These are phyloP conservation scores for Capsella bursapastoris DNA, from an alignment of 345 rosid species.

Conservation along the genomic window DNA sequence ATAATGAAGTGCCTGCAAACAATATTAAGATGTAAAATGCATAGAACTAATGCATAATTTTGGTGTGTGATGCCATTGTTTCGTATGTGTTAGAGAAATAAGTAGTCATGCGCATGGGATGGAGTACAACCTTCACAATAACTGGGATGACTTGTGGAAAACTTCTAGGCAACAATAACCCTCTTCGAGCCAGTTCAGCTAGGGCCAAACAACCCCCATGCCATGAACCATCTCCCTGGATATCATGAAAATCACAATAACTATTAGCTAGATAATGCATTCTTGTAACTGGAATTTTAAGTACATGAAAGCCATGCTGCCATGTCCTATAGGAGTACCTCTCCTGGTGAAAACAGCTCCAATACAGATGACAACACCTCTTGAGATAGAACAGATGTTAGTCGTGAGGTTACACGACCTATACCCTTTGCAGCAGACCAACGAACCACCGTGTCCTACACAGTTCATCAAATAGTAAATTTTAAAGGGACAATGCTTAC, in stretches of 20 bases:
- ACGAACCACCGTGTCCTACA: slow-evolving; percentile 95
- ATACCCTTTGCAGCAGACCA: slow-evolving; percentile 99
- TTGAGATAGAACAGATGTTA: slow-evolving; percentile 80
- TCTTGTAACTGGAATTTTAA: slow-evolving; percentile 10
- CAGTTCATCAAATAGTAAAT: slow-evolving; percentile 19
- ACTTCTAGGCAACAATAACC: slow-evolving; percentile 88
- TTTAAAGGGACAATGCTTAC: slow-evolving; percentile 18
- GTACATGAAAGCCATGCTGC: slow-evolving; percentile 21
- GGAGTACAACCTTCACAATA: slow-evolving; percentile 70
- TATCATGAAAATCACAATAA: slow-evolving; percentile 40
- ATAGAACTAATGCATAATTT: slow-evolving; percentile 8
- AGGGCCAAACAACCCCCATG: slow-evolving; percentile 98
- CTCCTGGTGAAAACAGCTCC: slow-evolving; percentile 90
- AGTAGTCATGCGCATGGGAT: slow-evolving; percentile 30
- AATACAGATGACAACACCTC: slow-evolving; percentile 86
- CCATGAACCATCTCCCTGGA: slow-evolving; percentile 99
- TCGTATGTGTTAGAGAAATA: slow-evolving; percentile 8
- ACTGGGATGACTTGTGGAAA: slow-evolving; percentile 86
- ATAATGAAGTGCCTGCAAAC: slow-evolving; percentile 86
- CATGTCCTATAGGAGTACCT: slow-evolving; percentile 55
- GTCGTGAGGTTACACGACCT: slow-evolving; percentile 86
- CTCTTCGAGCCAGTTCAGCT: slow-evolving; percentile 96
- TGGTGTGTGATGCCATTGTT: slow-evolving; percentile 11
- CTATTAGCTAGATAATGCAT: slow-evolving; percentile 19
- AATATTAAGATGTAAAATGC: slow-evolving; percentile 30